These are phyloP conservation scores for Cardamine resedifolia DNA, from an alignment of 345 rosid genomes.

Conservation along the genomic window DNA sequence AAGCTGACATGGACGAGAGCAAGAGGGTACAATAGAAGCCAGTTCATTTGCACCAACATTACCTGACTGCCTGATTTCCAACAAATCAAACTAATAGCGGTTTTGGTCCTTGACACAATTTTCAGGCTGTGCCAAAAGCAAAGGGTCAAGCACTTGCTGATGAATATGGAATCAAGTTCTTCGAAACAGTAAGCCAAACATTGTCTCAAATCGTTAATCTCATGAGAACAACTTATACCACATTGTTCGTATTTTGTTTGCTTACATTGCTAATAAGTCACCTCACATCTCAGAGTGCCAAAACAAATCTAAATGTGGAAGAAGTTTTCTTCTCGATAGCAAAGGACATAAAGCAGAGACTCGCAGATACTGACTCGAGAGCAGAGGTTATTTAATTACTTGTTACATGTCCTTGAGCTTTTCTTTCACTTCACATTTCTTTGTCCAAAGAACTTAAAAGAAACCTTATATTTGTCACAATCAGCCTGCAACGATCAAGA, in stretches of 20 bases:
- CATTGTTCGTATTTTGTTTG: slow-evolving; percentile 18
- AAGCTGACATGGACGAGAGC: slow-evolving; percentile 99
- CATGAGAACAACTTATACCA: not conserved
- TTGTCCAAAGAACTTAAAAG: not conserved
- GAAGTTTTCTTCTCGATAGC: slow-evolving; percentile 94
- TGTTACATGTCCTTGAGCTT: not conserved
- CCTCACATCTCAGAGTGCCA: slow-evolving; percentile 75
- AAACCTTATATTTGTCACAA: not conserved
- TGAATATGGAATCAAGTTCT: slow-evolving; percentile 96
- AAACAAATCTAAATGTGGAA: slow-evolving; percentile 91
- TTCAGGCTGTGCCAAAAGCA: slow-evolving; percentile 91
- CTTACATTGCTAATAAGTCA: slow-evolving; percentile 15
- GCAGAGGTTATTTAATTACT: slow-evolving; percentile 58
- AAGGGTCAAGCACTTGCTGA: slow-evolving; percentile 99
- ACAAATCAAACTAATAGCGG: not conserved
- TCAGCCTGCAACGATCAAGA: slow-evolving; percentile 43
- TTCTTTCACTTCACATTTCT: not conserved
- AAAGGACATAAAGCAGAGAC: slow-evolving; percentile 91
- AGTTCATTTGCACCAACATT: not conserved
- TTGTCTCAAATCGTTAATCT: not conserved
- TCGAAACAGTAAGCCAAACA: slow-evolving; percentile 74
- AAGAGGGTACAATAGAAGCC: slow-evolving; percentile 63
- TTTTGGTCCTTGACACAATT: not conserved
- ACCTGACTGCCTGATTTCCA: not conserved
- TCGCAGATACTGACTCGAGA: slow-evolving; percentile 71